phyloP scores from a whole-genome alignment of 768 basidiomycete genomes.

The Rhizopogon rudus region DNA sequence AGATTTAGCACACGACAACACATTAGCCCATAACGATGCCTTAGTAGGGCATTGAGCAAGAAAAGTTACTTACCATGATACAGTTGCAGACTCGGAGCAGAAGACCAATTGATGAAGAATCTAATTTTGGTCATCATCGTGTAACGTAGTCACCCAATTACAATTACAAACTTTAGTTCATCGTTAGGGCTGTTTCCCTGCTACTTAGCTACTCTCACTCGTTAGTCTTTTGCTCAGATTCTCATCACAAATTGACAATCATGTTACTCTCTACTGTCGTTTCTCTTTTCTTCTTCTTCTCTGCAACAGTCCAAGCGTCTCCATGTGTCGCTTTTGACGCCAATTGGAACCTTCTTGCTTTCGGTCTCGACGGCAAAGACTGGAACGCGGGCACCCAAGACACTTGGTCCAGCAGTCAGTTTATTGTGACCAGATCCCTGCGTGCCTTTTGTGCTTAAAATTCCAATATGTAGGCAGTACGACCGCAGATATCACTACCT shows the following conservation, averaged over 20 bases:
- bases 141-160: too few species aligned
- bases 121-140: too few species aligned
- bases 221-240: background rate
- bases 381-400: conserved; percentile 72
- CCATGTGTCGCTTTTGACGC: conserved; percentile 79
- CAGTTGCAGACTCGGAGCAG: too few species aligned
- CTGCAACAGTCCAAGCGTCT: conserved; percentile 30
- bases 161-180: too few species aligned
- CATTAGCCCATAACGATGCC: too few species aligned
- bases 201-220: background rate
- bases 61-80: too few species aligned
- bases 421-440: background rate
- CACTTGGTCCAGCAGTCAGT: conserved; percentile 57
- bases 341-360: conserved; percentile 79
- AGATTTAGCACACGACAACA: background rate
- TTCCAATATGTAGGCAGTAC: conserved; percentile 19
- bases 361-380: conserved; percentile 81
- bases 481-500: conserved; percentile 63
- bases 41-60: too few species aligned
- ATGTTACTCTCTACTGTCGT: conserved; percentile 41
- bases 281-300: conserved; percentile 48
- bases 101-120: too few species aligned
- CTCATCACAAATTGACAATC: conserved; percentile 5
- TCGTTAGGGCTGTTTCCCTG: too few species aligned
- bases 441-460: background rate